Conservation (phyloP, 306 rosid species). For the Oemleria cerasiformis region DNA sequence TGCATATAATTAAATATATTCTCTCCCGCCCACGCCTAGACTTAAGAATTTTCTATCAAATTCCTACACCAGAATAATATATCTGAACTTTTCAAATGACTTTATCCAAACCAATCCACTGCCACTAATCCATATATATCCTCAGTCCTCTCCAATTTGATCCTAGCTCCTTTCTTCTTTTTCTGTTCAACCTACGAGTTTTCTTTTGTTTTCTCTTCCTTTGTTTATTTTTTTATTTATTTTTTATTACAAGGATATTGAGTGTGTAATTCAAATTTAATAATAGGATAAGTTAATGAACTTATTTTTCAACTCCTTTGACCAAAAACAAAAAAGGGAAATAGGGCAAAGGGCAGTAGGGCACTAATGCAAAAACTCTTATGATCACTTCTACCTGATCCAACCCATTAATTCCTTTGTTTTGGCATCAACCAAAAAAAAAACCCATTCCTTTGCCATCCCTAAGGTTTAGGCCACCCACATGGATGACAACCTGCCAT, state of each 20-base stretch:
- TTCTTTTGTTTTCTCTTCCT: neutral
- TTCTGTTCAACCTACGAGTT: neutral
- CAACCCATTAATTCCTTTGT: no score
- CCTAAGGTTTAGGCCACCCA: constrained; percentile 17
- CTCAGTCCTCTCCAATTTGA: no score
- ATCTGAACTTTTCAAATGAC: neutral
- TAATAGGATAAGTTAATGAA: no score
- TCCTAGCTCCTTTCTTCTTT: no score
- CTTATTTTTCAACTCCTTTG: neutral
- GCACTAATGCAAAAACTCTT: neutral
- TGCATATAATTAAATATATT: no score
- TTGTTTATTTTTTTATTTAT: neutral
- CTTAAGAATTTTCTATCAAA: no score
- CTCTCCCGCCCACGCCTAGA: no score
- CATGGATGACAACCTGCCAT: constrained; percentile 28
- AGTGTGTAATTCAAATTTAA: no score
- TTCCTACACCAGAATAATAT: no score
- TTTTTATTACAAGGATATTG: no score
- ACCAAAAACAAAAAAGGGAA: neutral
- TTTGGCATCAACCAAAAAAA: no score
- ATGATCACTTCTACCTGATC: neutral
- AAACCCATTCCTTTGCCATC: neutral
- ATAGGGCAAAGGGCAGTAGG: neutral
- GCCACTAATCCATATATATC: neutral
- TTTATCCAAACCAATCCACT: neutral